Evolutionary conservation across 306 rosid species (phyloP).

Genomic region (Medicago lupulina): DNA sequence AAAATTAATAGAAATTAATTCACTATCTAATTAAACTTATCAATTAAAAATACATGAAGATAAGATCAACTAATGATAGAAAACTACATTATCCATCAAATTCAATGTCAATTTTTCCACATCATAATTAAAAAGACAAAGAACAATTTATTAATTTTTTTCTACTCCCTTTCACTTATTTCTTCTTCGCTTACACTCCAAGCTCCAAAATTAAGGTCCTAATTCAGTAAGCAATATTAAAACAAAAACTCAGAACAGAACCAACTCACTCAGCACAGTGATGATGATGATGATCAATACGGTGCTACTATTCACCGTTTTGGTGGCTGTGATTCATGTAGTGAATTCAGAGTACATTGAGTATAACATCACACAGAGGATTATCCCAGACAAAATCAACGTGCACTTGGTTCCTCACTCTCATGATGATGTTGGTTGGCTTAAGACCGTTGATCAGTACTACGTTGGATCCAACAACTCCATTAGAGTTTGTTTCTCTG

Average conservation of each 20-base stretch:
- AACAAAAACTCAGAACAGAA: neutral
- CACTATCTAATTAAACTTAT: too few relatives aligned
- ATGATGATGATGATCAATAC: conserved; percentile 40
- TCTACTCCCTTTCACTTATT: neutral
- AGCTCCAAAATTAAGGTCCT: neutral
- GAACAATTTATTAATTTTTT: too few relatives aligned
- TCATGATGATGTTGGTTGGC: conserved; percentile 92
- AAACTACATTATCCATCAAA: neutral
- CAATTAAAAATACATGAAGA: too few relatives aligned
- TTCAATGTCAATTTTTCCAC: neutral
- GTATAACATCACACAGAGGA: conserved; percentile 64
- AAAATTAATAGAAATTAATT: too few relatives aligned
- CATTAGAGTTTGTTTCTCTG: conserved; percentile 55
- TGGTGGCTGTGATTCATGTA: conserved; percentile 35
- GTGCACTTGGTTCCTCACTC: conserved; percentile 88
- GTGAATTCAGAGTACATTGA: conserved; percentile 64
- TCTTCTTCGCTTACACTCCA: conserved; percentile 41
- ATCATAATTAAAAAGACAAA: neutral
- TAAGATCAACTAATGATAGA: too few relatives aligned
- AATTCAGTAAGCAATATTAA: conserved; percentile 1
- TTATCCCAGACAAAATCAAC: conserved; percentile 58
- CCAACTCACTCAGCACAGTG: neutral
- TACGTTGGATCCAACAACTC: conserved; percentile 86
- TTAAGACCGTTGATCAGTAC: conserved; percentile 90
- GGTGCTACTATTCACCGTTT: conserved; percentile 38